Evolutionary conservation across 2,329 filamentous ascomycete species (phyloP).

Genomic region (Aspergillus oerlinghausenensis): DNA sequence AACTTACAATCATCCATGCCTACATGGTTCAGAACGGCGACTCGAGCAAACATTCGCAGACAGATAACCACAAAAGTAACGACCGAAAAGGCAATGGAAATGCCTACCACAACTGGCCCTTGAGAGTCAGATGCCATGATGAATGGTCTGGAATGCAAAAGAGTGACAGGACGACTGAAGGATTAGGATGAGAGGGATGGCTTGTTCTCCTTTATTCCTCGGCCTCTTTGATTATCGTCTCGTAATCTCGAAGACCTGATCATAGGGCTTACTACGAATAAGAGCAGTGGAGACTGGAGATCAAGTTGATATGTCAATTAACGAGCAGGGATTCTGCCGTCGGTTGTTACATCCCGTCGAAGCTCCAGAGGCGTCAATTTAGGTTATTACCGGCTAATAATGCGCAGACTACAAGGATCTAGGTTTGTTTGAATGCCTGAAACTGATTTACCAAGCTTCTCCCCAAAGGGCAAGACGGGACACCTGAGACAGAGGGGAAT

Average conservation of each 20-base stretch:
- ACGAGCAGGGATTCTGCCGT: neutral
- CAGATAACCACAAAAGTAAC: constrained; percentile 35
- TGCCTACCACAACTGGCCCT: constrained; percentile 30
- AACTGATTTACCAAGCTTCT: neutral
- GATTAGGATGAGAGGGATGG: neutral
- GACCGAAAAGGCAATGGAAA: constrained; percentile 36
- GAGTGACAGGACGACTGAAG: constrained; percentile 1
- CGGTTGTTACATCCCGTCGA: neutral
- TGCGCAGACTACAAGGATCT: neutral
- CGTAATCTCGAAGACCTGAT: neutral
- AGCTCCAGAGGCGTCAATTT: too few relatives aligned
- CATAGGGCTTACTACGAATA: neutral
- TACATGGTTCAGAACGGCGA: constrained; percentile 33
- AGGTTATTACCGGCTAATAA: neutral
- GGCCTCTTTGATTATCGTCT: neutral
- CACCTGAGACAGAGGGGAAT: neutral
- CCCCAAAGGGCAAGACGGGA: neutral
- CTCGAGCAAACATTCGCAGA: constrained; percentile 37
- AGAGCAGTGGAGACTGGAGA: neutral
- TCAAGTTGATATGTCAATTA: neutral
- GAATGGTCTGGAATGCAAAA: constrained; percentile 1
- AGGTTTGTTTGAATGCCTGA: too few relatives aligned
- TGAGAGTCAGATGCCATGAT: constrained; percentile 24
- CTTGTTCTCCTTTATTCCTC: neutral
- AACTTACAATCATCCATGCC: constrained; percentile 29